A percentile compares a stretch with the other conserved stretches of the same genome.
Evolutionary conservation across 2,329 filamentous ascomycete genomes (phyloP).

Genomic region (Phialophora chinensis): DNA sequence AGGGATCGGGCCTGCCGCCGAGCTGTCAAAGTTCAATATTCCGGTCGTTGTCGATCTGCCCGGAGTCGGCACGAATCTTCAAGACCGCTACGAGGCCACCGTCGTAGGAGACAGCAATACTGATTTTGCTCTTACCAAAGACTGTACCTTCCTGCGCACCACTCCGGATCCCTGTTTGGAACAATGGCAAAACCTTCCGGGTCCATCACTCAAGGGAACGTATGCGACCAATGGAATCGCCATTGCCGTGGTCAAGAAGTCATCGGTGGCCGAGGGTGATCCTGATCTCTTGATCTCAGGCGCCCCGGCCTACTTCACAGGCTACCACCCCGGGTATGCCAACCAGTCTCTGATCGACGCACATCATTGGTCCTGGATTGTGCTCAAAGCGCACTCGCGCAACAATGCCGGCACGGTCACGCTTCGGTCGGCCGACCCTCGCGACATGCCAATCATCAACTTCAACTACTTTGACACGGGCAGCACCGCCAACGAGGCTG

Average conservation of each 20-base stretch:
- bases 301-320: constrained; percentile 60
- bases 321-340: constrained; percentile 62
- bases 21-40: constrained; percentile 63
- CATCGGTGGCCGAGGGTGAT: constrained; percentile 50
- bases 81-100: constrained; percentile 62
- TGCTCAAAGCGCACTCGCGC: constrained; percentile 67
- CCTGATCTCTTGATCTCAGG: constrained; percentile 63
- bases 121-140: constrained; percentile 44
- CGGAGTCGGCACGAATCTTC: constrained; percentile 68
- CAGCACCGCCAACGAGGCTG: constrained; percentile 49
- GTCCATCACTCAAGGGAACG: constrained; percentile 46
- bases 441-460: constrained; percentile 67
- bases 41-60: constrained; percentile 61
- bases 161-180: constrained; percentile 51
- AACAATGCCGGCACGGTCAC: constrained; percentile 68
- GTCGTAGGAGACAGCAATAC: constrained; percentile 53
- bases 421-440: constrained; percentile 66
- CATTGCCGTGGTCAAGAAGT: constrained; percentile 42
- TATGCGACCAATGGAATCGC: constrained; percentile 61
- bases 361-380: constrained; percentile 54
- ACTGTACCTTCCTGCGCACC: constrained; percentile 44
- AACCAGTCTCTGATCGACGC: constrained; percentile 50
- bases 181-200: constrained; percentile 49
- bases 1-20: constrained; percentile 64
- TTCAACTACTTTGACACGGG: constrained; percentile 66